These are phyloP conservation scores for Naegleria gruberi DNA, from an alignment of 208 protist genomes.

Conservation along the genomic window DNA sequence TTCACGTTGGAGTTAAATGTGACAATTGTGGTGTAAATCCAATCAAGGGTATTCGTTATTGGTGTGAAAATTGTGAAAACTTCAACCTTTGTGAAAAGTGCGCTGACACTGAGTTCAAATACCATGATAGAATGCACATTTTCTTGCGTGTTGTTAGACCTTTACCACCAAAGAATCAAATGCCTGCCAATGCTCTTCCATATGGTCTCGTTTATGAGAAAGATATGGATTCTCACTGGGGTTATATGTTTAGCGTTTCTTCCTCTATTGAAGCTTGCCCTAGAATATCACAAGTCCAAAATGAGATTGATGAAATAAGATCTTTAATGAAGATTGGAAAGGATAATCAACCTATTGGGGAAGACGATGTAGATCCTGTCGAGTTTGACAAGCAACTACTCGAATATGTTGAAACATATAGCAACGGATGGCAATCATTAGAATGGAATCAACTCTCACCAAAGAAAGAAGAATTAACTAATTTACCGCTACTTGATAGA, in stretches of 20 bases:
- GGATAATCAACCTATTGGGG: background rate
- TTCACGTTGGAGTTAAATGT: conserved; percentile 24
- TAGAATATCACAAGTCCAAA: background rate
- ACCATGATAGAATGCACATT: conserved; percentile 26
- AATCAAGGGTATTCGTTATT: conserved; percentile 22
- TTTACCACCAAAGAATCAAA: conserved; percentile 12
- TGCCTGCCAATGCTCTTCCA: conserved; percentile 20
- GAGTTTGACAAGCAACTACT: conserved; percentile 18
- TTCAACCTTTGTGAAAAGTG: conserved; percentile 25
- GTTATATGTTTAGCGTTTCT: conserved; percentile 24
- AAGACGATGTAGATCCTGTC: background rate
- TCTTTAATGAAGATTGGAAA: background rate
- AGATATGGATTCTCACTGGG: conserved; percentile 26
- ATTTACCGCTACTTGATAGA: background rate
- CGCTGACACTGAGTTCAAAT: conserved; percentile 17
- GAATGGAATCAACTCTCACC: background rate
- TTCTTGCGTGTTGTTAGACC: conserved; percentile 23
- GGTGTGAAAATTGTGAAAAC: conserved; percentile 27
- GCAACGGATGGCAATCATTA: conserved; percentile 20
- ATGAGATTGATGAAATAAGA: background rate
- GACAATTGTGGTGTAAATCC: conserved; percentile 10
- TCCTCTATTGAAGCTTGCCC: background rate
- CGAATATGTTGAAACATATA: background rate
- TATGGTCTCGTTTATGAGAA: conserved; percentile 27
- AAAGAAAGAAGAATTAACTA: background rate